Base-by-base conservation (phyloP, 331 rosid genomes). In the Telfairia occidentalis region DNA sequence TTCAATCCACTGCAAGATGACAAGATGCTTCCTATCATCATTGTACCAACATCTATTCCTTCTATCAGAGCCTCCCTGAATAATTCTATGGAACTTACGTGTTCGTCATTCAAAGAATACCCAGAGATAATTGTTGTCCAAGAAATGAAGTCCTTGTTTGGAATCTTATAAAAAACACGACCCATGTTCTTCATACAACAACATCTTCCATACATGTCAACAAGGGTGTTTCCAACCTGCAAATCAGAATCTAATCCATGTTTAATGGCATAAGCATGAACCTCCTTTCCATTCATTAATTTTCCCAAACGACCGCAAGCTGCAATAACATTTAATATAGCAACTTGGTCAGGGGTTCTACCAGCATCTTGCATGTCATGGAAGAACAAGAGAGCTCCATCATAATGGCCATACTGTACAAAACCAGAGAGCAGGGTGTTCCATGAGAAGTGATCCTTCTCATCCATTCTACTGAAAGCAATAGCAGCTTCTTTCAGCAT, bases 51-150 rank as follows among this genome's bases (percentile, higher is more conserved):
- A 29, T 78, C 78, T 74, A 84, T 54, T 70, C 84, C 87, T 79
- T 81, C 79, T 38, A 19, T 21, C 73, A 64, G 90, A 65, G 76
- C 88, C 80, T 79, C 77, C 74, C 55, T 69, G 76, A 85, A 89
- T 77, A 86, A 73, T 77, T 88, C 79, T 18, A 89, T 80, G 77
- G 92, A 87, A 49, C 46, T 80, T 19, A 40, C 46, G 64, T 85
- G 84, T 61, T 79, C 75, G 77, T 60, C 79, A 77, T 82, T 89
- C 80, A 89, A 90, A 21, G 93, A 86, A 82, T 81, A 89, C 73
- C 97, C 97, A 73, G 96, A 79, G 13, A 89, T 88, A 57, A 84
- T 78, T 40, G 97, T 88, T 70, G 97, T 86, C 93, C 97, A 92
- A 43, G 97, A 86, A 80, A 92, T 80, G 50, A 79, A 72, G 78